Evolutionary conservation across 306 rosid genomes (phyloP), one percentile per base, ranked within the genome.

Genomic region (Argentina anserina): DNA sequence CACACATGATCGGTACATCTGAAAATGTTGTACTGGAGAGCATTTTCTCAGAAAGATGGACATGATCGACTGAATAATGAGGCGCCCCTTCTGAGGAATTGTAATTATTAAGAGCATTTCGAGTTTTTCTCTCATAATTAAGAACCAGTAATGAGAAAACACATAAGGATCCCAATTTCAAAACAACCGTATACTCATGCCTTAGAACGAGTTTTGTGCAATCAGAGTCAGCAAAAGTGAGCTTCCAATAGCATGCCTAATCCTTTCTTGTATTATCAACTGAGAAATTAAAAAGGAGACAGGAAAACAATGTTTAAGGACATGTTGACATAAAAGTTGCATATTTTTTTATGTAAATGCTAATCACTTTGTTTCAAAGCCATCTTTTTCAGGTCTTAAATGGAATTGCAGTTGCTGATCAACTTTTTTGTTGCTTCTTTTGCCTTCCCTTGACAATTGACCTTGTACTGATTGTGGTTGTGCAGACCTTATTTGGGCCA

Each of bases 311-410:
- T 46, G 13, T 62, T 68, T 45, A 9, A 63, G 75, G 84, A 31
- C 71, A 60, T 66, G 69, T 73, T 66, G 78, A 15, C 65, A 53
- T 21, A 67, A 55, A 72, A 82, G 82, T 75, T 37, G 53, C 75
- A 80, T 79, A 81, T 78, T 83, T 43, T 67, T 13, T 9, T 15
- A 25, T 61, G 67, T 81, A 18, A 15, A 45, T 45, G 74, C 82
- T 45, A 60, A 74, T 66, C 67, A 61, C 78, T 81, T 86, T 37
- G 68, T 61, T 81, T 81, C 78, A 75, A 84, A 88, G 75, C 83
- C 76, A 77, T 80, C 87, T 89, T 83, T 83, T 84, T 69, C 73
- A 67, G 86, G 83, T 55, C 77, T 85, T 75, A 56, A 29, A 74
- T 78, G 90, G 84, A 77, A 74, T 77, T 74, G 83, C 65, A 77